phyloP scores from a whole-genome alignment of 2,329 filamentous ascomycete genomes.

The Calonectria crousiana region DNA sequence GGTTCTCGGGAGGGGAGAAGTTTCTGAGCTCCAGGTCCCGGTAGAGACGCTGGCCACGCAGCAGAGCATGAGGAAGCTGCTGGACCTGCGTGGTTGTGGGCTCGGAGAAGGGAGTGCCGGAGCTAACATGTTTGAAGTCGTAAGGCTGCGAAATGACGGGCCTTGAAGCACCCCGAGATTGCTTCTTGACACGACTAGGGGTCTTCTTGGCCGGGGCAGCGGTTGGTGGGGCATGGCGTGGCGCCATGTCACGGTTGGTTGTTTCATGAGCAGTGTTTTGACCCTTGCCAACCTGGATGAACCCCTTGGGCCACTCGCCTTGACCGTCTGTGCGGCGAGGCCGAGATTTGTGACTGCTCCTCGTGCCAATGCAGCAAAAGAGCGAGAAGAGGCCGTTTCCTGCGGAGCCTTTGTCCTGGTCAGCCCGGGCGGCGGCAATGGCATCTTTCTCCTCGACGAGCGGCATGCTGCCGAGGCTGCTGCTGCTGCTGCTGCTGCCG shows the following conservation, averaged over 20 bases:
- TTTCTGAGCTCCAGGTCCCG: neutral
- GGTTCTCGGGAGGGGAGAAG: neutral
- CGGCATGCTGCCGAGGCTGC: neutral
- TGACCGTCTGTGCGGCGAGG: slow-evolving; percentile 6
- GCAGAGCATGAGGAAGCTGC: neutral
- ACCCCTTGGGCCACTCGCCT: neutral
- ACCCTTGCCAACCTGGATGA: neutral
- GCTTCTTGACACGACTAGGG: neutral
- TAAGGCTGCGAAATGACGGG: neutral
- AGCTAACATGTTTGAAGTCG: neutral
- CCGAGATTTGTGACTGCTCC: neutral
- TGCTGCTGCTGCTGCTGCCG: neutral
- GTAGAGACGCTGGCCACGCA: neutral
- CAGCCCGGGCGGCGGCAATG: too few species aligned
- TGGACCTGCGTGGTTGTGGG: neutral
- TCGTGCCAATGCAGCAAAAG: neutral
- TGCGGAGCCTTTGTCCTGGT: neutral
- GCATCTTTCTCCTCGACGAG: neutral
- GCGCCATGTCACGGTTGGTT: neutral
- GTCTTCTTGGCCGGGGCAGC: neutral
- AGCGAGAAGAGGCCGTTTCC: neutral
- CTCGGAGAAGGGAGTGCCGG: neutral
- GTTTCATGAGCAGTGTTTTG: neutral
- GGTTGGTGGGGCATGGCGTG: neutral
- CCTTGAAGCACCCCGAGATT: neutral